Percentiles rank a stretch among this genome's conserved stretches.
phyloP scores from a whole-genome alignment of 257 asterid genomes.

The Solanum neorickii region DNA sequence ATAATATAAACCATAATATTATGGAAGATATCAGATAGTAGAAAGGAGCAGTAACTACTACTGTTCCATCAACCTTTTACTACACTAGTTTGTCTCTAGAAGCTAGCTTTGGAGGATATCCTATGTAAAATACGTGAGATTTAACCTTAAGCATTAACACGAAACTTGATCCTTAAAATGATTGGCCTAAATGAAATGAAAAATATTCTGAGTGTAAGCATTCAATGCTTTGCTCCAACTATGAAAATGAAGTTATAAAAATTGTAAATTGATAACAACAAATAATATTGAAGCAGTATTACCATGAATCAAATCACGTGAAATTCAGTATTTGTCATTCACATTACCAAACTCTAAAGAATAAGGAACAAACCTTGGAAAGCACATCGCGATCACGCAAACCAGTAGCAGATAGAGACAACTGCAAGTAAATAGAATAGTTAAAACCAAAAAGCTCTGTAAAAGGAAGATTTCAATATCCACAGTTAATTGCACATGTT shows the following conservation, averaged over 20 bases:
- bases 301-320: background rate
- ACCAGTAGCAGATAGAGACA: conserved; percentile 75
- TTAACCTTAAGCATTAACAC: background rate
- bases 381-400: conserved; percentile 83
- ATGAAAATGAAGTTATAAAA: background rate
- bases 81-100: background rate
- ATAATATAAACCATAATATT: background rate
- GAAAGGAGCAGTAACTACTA: background rate
- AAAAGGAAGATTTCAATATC: background rate
- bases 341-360: background rate
- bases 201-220: background rate
- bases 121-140: background rate
- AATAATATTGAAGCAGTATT: background rate
- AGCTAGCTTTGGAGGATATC: background rate
- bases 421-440: conserved; percentile 34
- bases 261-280: background rate
- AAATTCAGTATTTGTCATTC: background rate
- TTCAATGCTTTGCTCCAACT: background rate
- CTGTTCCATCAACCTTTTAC: background rate
- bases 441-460: background rate
- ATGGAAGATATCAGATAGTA: background rate
- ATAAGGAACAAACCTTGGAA: conserved; percentile 68
- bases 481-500: background rate
- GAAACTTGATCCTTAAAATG: background rate
- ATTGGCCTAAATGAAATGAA: background rate